Conservation (phyloP, 2,329 filamentous ascomycete species). For the Domatiomyces catenatus region DNA sequence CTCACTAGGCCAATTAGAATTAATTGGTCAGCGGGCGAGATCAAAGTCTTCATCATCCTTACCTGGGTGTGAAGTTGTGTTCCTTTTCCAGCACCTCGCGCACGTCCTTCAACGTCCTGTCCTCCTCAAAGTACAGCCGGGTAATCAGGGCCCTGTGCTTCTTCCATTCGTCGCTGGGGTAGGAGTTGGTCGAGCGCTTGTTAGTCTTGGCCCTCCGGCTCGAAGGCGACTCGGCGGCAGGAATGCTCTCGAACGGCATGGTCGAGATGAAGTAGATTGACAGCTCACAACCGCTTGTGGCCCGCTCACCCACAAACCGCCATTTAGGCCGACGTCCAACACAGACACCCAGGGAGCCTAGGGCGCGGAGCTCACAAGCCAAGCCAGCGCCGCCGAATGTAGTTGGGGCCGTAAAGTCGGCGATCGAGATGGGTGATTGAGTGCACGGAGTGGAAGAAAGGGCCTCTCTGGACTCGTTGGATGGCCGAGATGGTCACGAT, state of each 20-base stretch:
- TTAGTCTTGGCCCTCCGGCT: constrained; percentile 9
- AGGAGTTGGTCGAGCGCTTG: constrained; percentile 17
- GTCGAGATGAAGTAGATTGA: neutral
- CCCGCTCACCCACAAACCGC: neutral
- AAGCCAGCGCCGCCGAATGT: neutral
- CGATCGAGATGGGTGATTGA: no score
- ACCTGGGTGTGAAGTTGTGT: constrained; percentile 17
- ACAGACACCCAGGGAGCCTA: neutral
- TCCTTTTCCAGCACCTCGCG: constrained; percentile 15
- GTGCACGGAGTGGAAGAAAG: neutral
- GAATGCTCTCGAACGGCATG: neutral
- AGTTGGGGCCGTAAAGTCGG: neutral
- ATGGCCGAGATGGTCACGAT: neutral
- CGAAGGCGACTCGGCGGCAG: neutral
- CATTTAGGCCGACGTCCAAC: neutral
- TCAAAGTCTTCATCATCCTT: constrained; percentile 8
- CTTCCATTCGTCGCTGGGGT: constrained; percentile 17
- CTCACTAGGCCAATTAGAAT: constrained; percentile 7
- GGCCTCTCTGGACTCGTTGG: neutral
- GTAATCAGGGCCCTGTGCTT: constrained; percentile 15
- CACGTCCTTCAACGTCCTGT: constrained; percentile 17
- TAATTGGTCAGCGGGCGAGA: neutral
- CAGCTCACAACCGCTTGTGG: neutral
- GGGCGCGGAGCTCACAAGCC: neutral
- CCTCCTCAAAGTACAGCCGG: constrained; percentile 16